A percentile compares a stretch with the other conserved stretches of the same genome.
These are phyloP conservation scores for Ceratocystis colombiana DNA, from an alignment of 2,329 filamentous ascomycete genomes.

Conservation along the genomic window DNA sequence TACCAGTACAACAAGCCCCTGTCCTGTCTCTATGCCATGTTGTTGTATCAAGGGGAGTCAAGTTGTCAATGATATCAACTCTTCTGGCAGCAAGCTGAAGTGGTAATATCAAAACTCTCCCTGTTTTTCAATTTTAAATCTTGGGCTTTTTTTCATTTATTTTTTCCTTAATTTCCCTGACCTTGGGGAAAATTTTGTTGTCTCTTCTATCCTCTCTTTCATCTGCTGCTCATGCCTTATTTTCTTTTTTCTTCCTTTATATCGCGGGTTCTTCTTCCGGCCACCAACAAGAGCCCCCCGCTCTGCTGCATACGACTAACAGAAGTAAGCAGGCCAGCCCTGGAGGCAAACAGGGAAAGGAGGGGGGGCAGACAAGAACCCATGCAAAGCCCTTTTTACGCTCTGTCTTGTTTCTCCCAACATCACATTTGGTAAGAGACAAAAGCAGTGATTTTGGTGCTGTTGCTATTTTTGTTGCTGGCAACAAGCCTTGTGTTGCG, in stretches of 20 bases:
- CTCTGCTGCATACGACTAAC: background rate
- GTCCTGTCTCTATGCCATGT: background rate
- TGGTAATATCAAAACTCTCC: background rate
- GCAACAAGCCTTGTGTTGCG: no score
- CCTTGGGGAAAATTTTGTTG: background rate
- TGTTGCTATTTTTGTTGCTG: no score
- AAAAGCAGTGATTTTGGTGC: no score
- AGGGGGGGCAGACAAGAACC: background rate
- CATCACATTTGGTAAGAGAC: no score
- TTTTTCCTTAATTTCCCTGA: background rate
- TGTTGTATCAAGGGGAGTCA: background rate
- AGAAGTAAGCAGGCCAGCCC: background rate
- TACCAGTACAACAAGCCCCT: background rate
- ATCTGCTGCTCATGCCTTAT: background rate
- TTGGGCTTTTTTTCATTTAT: background rate
- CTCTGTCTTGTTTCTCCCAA: no score
- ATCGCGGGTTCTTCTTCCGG: background rate
- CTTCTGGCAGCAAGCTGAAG: background rate
- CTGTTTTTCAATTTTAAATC: background rate
- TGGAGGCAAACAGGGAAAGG: background rate
- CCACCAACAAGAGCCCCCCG: background rate
- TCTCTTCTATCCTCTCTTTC: background rate
- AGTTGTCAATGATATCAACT: background rate
- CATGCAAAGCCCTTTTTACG: no score
- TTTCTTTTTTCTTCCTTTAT: background rate